Conservation (phyloP, 2,329 filamentous ascomycete genomes). For the Beauveria sp. region DNA sequence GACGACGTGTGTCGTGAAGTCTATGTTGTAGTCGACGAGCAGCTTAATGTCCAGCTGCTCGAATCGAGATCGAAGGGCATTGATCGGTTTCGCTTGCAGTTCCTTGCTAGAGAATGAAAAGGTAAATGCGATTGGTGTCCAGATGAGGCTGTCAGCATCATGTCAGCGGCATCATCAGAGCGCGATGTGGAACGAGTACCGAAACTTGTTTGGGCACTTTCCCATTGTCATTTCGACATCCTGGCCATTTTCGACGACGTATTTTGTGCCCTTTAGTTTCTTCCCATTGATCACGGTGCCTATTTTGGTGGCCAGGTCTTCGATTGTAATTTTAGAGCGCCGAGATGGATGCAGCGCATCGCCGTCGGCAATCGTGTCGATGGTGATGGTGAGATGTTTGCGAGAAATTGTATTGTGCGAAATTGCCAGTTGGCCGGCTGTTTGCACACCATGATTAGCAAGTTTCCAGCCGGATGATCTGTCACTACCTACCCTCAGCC, state of each 20-base stretch:
- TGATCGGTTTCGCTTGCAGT: constrained; percentile 57
- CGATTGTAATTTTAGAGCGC: constrained; percentile 64
- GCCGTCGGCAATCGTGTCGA: constrained; percentile 56
- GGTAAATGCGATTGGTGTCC: constrained; percentile 73
- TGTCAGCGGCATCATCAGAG: neutral
- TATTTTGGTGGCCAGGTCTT: constrained; percentile 75
- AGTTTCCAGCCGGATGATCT: neutral
- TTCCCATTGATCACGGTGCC: constrained; percentile 73
- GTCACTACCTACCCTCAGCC: constrained; percentile 46
- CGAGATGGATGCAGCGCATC: constrained; percentile 58
- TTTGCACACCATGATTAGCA: neutral
- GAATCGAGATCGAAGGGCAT: constrained; percentile 54
- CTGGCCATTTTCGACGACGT: constrained; percentile 42
- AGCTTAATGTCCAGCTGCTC: constrained; percentile 88
- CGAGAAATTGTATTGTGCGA: constrained; percentile 78
- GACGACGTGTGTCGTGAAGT: constrained; percentile 77
- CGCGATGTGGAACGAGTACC: constrained; percentile 28
- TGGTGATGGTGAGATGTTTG: constrained; percentile 73
- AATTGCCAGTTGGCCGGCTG: constrained; percentile 62
- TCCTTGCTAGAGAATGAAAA: constrained; percentile 71
- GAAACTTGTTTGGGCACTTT: constrained; percentile 56
- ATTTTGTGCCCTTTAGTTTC: constrained; percentile 55
- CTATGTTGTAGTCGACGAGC: constrained; percentile 60
- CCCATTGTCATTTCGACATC: constrained; percentile 65
- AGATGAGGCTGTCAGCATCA: constrained; percentile 52